Percentiles rank a stretch among this genome's conserved stretches.
Evolutionary conservation across 305 asterid species (phyloP).

Genomic region (Ilex paraguariensis): DNA sequence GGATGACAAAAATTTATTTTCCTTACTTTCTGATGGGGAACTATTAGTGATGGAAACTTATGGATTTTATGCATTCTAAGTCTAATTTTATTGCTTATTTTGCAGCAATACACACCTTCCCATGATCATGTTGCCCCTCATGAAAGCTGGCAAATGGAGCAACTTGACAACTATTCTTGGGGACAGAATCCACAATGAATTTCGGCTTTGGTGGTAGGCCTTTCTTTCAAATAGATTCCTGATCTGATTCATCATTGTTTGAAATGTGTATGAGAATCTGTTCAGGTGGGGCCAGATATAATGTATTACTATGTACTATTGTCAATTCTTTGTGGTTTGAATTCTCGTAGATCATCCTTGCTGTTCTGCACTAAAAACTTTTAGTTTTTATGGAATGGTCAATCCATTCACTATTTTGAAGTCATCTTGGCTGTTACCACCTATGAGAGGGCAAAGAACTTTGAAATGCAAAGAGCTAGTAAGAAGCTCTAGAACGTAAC

Average conservation of each 20-base stretch:
- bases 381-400: slow-evolving; percentile 6
- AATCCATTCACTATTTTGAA: slow-evolving; percentile 11
- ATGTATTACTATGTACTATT: slow-evolving; percentile 21
- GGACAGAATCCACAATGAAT: slow-evolving; percentile 29
- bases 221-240: slow-evolving; percentile 12
- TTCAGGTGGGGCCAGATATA: slow-evolving; percentile 30
- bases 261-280: slow-evolving; percentile 23
- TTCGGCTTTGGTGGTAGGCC: slow-evolving; percentile 33
- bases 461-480: background rate
- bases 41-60: background rate
- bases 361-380: slow-evolving; percentile 16
- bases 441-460: background rate
- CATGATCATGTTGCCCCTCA: slow-evolving; percentile 73
- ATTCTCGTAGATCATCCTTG: slow-evolving; percentile 10
- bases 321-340: slow-evolving; percentile 41
- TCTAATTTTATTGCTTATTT: slow-evolving; percentile 15
- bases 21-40: too few species aligned
- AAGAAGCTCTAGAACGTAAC: background rate
- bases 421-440: slow-evolving; percentile 12
- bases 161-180: slow-evolving; percentile 44
- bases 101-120: slow-evolving; percentile 56
- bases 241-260: slow-evolving; percentile 20
- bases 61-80: background rate
- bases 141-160: slow-evolving; percentile 81
- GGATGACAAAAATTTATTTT: too few species aligned